These are phyloP conservation scores for Colletotrichum neosansevieriae DNA, from an alignment of 2,329 filamentous ascomycete species.

Conservation along the genomic window DNA sequence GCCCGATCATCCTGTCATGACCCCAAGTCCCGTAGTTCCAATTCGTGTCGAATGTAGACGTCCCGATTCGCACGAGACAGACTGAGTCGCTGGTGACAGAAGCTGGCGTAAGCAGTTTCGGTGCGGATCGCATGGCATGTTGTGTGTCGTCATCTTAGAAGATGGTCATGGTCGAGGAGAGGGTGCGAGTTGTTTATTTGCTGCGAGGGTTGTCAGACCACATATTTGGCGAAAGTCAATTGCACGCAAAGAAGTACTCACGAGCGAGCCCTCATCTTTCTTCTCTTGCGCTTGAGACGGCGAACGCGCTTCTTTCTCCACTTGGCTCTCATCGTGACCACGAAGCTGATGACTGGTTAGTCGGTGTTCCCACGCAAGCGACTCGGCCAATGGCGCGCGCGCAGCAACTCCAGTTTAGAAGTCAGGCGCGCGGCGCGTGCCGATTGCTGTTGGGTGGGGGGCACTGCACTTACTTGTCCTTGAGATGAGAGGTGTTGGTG, in stretches of 20 bases:
- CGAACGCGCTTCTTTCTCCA: conserved; percentile 99
- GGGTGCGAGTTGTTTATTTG: conserved; percentile 76
- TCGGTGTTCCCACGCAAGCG: neutral
- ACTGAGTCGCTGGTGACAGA: conserved; percentile 38
- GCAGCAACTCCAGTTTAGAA: neutral
- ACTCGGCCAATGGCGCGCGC: neutral
- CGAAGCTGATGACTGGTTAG: conserved; percentile 31
- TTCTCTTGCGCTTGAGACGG: conserved; percentile 99
- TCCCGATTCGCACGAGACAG: conserved; percentile 28
- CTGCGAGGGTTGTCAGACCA: conserved; percentile 56
- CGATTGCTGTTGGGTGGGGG: conserved; percentile 3
- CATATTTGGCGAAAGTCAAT: neutral
- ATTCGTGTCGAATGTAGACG: conserved; percentile 43
- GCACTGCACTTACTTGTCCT: conserved; percentile 40
- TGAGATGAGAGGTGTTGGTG: conserved; percentile 43
- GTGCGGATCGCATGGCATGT: conserved; percentile 26
- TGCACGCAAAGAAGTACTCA: conserved; percentile 65
- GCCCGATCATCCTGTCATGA: conserved; percentile 31
- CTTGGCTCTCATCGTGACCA: conserved; percentile 87
- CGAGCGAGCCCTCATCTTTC: conserved; percentile 99
- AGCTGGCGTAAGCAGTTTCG: conserved; percentile 20
- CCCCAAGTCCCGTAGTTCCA: conserved; percentile 39
- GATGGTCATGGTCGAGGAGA: conserved; percentile 66
- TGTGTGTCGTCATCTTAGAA: conserved; percentile 43
- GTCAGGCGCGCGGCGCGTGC: neutral